Percentiles rank a stretch among this genome's conserved stretches.
Evolutionary conservation across 2,329 filamentous ascomycete species (phyloP).

Genomic region (Monosporascus ibericus): DNA sequence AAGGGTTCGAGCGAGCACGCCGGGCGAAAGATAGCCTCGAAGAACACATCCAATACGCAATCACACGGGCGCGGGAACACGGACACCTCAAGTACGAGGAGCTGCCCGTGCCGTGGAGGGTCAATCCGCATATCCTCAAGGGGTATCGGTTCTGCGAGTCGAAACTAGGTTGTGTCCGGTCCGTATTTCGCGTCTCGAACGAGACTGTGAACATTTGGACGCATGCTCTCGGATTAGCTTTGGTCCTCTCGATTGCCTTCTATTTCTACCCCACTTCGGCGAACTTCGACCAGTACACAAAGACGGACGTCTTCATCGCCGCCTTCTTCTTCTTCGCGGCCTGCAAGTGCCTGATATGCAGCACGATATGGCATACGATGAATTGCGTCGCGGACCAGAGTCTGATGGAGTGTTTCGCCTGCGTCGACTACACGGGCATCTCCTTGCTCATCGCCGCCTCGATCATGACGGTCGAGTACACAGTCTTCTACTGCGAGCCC

Average conservation of each 20-base stretch:
- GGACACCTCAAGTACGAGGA: slow-evolving; percentile 86
- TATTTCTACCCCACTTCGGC: slow-evolving; percentile 89
- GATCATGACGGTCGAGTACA: slow-evolving; percentile 98
- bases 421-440: slow-evolving; percentile 97
- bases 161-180: slow-evolving; percentile 81
- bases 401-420: slow-evolving; percentile 90
- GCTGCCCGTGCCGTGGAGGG: slow-evolving; percentile 83
- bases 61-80: slow-evolving; percentile 67
- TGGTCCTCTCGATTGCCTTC: slow-evolving; percentile 84
- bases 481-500: slow-evolving; percentile 96
- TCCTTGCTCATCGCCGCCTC: slow-evolving; percentile 90
- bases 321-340: slow-evolving; percentile 95
- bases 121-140: slow-evolving; percentile 86
- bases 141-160: slow-evolving; percentile 94
- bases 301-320: slow-evolving; percentile 83
- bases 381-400: slow-evolving; percentile 88
- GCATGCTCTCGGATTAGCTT: slow-evolving; percentile 79
- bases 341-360: slow-evolving; percentile 91
- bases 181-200: slow-evolving; percentile 80
- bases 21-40: slow-evolving; percentile 77
- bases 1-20: slow-evolving; percentile 75
- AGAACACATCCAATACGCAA: slow-evolving; percentile 75
- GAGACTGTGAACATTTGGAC: slow-evolving; percentile 98
- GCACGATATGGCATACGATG: slow-evolving; percentile 98
- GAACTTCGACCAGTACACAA: slow-evolving; percentile 82